Evolutionary conservation across 1,139 yeast genomes (phyloP), one percentile per base, ranked within the genome.

Genomic region (Yamadazyma blattariae): DNA sequence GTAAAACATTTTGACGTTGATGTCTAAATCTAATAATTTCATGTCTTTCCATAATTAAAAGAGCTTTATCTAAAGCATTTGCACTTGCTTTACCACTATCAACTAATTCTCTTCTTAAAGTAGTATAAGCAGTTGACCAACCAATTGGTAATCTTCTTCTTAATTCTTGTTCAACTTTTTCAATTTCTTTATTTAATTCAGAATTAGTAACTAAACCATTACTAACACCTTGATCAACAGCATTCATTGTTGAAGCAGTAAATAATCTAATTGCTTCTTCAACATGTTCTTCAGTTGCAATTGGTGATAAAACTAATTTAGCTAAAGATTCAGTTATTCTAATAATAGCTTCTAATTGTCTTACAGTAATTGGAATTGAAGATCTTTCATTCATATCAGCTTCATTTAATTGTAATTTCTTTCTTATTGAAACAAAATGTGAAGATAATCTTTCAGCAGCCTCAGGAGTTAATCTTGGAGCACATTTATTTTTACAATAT

Each of bases 161-260:
- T 46, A 92, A 74, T 57, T 88, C 96, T 31, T 76, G 79, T 55
- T 90, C 97, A 34, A 92, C 88, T 51, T 71, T 74, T 47, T 79
- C 76, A 33, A 90, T 88, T 54, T 89, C 94, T 25, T 77, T 75
- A 38, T 75, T 72, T 43, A 84, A 59, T 46, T 76, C 74, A 37
- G 73, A 72, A 42, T 75, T 79, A 5, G 74, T 56, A 24, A 60
- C 51, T 36, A 60, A 46, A 14, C 73, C 74, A 36, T 62, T 61
- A 8, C 64, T 59, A 28, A 81, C 80, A 38, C 89, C 95, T 59
- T 87, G 94, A 27, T 85, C 86, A 12, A 94, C 96, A 0, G 98
- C 98, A 56, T 89, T 92, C 96, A 94, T 89, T 0, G 99, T 94
- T 1, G 98, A 92, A 0, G 98, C 96, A 41, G 88, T 86, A 62